Conservation (phyloP, 805 yeast genomes). For the Candida fluviatilis region DNA sequence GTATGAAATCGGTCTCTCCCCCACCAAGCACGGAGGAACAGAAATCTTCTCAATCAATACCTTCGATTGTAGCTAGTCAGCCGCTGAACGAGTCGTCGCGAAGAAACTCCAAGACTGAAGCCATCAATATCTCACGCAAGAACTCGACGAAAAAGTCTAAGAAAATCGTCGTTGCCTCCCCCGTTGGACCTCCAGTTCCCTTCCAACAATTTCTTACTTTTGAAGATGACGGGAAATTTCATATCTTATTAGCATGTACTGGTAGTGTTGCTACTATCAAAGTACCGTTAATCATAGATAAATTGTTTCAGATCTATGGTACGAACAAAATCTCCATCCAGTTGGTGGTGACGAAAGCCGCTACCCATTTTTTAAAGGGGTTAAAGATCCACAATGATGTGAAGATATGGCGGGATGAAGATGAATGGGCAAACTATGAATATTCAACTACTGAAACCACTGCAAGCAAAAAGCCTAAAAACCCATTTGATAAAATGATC, state of each 20-base stretch:
- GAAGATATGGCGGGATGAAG: conserved; percentile 87
- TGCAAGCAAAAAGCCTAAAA: conserved; percentile 23
- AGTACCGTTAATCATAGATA: conserved; percentile 83
- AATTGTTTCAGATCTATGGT: conserved; percentile 76
- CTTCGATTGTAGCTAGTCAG: too few relatives aligned
- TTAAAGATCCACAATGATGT: conserved; percentile 61
- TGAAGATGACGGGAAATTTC: conserved; percentile 80
- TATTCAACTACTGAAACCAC: conserved; percentile 17
- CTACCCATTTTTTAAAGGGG: conserved; percentile 66
- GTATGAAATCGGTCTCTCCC: conserved; percentile 9
- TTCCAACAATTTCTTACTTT: conserved; percentile 68
- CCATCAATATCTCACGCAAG: conserved; percentile 19
- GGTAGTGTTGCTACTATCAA: conserved; percentile 97
- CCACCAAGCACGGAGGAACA: conserved; percentile 5
- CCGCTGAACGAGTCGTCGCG: conserved; percentile 2
- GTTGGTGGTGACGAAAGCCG: conserved; percentile 77
- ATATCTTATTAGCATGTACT: conserved; percentile 86
- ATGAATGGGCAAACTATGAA: conserved; percentile 72
- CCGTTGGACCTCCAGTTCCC: conserved; percentile 65
- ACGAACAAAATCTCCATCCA: conserved; percentile 70
- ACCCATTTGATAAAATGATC: conserved; percentile 33
- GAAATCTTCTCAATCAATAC: conserved; percentile 6
- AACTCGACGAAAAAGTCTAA: conserved; percentile 31
- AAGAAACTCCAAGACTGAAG: conserved; percentile 13
- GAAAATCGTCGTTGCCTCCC: conserved; percentile 54